Evolutionary conservation across 169 alveolate species (phyloP).

Genomic region (Plasmodium sp.): DNA sequence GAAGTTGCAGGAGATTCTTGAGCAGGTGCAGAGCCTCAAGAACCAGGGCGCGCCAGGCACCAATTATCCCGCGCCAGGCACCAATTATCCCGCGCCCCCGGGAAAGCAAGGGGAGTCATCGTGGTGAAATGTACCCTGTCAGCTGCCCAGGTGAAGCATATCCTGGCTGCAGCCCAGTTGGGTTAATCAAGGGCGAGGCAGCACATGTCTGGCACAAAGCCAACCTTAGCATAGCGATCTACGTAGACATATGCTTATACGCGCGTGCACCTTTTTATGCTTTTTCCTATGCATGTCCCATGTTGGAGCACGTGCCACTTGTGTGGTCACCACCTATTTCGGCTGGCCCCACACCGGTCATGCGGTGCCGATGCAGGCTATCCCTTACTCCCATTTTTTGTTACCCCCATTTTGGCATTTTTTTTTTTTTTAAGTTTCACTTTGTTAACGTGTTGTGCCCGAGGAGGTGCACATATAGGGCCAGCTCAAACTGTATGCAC

Average conservation of each 20-base stretch:
- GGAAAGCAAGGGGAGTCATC: not conserved
- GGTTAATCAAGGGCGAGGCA: not conserved
- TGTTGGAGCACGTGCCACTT: not conserved
- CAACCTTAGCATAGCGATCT: not conserved
- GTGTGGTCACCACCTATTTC: not conserved
- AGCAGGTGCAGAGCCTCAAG: slow-evolving; percentile 78
- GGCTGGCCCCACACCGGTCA: not conserved
- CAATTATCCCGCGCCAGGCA: slow-evolving; percentile 9
- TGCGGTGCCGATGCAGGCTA: not conserved
- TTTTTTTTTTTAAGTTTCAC: not conserved
- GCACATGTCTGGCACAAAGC: not conserved
- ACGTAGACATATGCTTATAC: not conserved
- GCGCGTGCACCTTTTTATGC: not conserved
- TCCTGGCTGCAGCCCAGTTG: not conserved
- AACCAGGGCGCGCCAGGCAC: slow-evolving; percentile 25
- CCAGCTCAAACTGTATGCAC: not conserved
- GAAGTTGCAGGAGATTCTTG: slow-evolving; percentile 79
- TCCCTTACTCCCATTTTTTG: not conserved
- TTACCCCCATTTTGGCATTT: not conserved
- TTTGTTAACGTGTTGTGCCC: not conserved
- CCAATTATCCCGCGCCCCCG: slow-evolving; percentile 21
- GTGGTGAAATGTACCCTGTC: not conserved
- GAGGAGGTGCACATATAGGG: not conserved
- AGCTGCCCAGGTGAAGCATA: not conserved
- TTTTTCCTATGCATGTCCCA: not conserved